Conservation (phyloP, 148 eudicot genomes). For the Beta vulgaris region DNA sequence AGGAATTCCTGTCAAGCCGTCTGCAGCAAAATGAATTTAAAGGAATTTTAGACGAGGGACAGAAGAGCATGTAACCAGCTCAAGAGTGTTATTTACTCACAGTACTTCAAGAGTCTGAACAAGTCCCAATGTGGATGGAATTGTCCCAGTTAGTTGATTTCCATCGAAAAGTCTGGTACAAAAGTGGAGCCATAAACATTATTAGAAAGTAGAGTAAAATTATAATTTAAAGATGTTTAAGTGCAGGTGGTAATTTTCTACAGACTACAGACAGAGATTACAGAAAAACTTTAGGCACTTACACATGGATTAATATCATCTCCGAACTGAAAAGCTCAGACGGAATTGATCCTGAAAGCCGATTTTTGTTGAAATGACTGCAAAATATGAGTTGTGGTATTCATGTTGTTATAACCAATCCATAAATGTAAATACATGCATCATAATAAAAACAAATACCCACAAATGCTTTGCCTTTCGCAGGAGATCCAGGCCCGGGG, state of each 20-base stretch:
- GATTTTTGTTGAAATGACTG: constrained; percentile 91
- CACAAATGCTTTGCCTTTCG: constrained; percentile 82
- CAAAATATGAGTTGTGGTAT: constrained; percentile 18
- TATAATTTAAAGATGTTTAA: background rate
- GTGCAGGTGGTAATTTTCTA: background rate
- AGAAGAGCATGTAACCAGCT: constrained; percentile 3
- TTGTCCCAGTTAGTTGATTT: constrained; percentile 59
- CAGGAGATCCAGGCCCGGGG: constrained; percentile 68
- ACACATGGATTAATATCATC: constrained; percentile 77
- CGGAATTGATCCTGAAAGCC: constrained; percentile 76
- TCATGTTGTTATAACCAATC: background rate
- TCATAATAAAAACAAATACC: constrained; percentile 26
- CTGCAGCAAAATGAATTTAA: constrained; percentile 32
- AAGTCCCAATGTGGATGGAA: constrained; percentile 66
- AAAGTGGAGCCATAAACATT: background rate
- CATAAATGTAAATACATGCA: background rate
- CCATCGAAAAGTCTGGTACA: constrained; percentile 69
- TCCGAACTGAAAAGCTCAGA: constrained; percentile 60
- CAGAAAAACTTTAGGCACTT: constrained; percentile 27
- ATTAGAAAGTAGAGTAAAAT: no score
- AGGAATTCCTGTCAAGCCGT: constrained; percentile 73
- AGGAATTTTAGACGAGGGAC: background rate
- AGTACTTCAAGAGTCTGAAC: constrained; percentile 80
- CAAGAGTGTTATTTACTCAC: constrained; percentile 48
- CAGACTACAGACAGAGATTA: background rate